These are phyloP conservation scores for Ganoderma resinaceum DNA, from an alignment of 1,284 basidiomycete genomes.

Conservation along the genomic window DNA sequence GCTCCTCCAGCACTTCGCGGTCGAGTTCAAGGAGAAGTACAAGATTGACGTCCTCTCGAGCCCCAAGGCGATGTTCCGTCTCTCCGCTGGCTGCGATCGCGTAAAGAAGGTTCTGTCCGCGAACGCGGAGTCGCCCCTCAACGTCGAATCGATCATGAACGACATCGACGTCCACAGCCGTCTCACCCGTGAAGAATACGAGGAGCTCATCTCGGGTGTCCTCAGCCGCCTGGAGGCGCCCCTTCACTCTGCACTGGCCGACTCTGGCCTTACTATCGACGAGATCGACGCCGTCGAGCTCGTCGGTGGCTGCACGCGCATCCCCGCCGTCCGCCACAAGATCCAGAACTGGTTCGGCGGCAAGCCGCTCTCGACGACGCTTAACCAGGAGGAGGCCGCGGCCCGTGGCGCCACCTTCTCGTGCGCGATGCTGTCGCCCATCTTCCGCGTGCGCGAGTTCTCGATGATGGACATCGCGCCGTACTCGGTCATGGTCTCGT, in stretches of 20 bases:
- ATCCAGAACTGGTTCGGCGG: slow-evolving; percentile 69
- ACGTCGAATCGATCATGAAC: slow-evolving; percentile 93
- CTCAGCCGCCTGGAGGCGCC: slow-evolving; percentile 63
- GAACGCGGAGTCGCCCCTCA: slow-evolving; percentile 86
- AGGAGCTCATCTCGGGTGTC: slow-evolving; percentile 60
- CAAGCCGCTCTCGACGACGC: slow-evolving; percentile 83
- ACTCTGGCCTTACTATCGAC: slow-evolving; percentile 64
- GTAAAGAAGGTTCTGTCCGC: slow-evolving; percentile 82
- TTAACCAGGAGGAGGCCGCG: slow-evolving; percentile 96
- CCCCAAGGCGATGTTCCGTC: slow-evolving; percentile 92
- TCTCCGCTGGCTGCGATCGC: slow-evolving; percentile 79
- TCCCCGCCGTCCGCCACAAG: slow-evolving; percentile 73
- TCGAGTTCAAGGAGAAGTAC: slow-evolving; percentile 93
- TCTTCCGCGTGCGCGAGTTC: slow-evolving; percentile 96
- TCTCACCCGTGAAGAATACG: slow-evolving; percentile 66
- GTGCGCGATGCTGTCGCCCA: slow-evolving; percentile 93
- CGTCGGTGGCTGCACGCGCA: slow-evolving; percentile 72
- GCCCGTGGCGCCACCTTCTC: slow-evolving; percentile 94
- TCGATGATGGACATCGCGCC: slow-evolving; percentile 82
- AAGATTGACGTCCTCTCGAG: slow-evolving; percentile 92
- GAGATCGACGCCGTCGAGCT: slow-evolving; percentile 74
- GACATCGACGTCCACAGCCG: slow-evolving; percentile 78
- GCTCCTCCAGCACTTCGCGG: slow-evolving; percentile 85
- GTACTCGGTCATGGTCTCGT: slow-evolving; percentile 89
- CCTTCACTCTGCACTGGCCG: slow-evolving; percentile 60